These are phyloP conservation scores for Danielozyma ontarioensis DNA, from an alignment of 805 yeast genomes.

Conservation along the genomic window DNA sequence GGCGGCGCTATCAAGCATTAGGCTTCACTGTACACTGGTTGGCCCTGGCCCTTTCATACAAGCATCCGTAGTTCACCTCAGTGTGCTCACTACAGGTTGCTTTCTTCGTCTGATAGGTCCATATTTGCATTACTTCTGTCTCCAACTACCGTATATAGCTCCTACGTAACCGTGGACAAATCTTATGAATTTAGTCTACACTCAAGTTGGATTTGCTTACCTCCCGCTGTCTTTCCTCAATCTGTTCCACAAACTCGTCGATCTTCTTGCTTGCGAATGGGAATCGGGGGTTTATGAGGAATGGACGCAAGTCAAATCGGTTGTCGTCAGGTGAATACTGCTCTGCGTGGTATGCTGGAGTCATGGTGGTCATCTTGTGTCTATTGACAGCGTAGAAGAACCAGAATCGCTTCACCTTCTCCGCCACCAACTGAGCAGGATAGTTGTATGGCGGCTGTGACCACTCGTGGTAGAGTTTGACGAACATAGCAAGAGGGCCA, in stretches of 20 bases:
- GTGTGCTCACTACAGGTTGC: too few species aligned
- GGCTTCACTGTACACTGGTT: not conserved
- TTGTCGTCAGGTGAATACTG: conserved; percentile 98
- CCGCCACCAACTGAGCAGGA: conserved; percentile 81
- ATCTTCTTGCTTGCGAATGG: conserved; percentile 88
- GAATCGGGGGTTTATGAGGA: conserved; percentile 83
- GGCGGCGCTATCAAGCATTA: conserved; percentile 26
- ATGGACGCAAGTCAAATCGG: conserved; percentile 94
- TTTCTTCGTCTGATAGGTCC: too few species aligned
- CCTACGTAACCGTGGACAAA: too few species aligned
- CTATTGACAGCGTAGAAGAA: conserved; percentile 92
- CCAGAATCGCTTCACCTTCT: conserved; percentile 87
- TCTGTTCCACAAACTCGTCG: conserved; percentile 64
- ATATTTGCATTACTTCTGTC: too few species aligned
- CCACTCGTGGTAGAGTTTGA: conserved; percentile 90
- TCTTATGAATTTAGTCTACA: conserved; percentile 41
- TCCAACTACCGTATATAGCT: too few species aligned
- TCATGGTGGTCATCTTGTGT: conserved; percentile 95
- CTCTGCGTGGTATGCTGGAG: conserved; percentile 97
- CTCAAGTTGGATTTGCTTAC: conserved; percentile 29
- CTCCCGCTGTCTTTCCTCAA: conserved; percentile 37
- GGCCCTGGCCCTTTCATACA: too few species aligned
- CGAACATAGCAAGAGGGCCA: conserved; percentile 94
- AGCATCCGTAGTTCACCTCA: too few species aligned
- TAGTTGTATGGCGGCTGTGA: conserved; percentile 59